Percentiles rank a stretch among this genome's conserved stretches.
These are phyloP conservation scores for Coemansia sp. DNA, from an alignment of 192 early-diverging fungal genomes.

Conservation along the genomic window DNA sequence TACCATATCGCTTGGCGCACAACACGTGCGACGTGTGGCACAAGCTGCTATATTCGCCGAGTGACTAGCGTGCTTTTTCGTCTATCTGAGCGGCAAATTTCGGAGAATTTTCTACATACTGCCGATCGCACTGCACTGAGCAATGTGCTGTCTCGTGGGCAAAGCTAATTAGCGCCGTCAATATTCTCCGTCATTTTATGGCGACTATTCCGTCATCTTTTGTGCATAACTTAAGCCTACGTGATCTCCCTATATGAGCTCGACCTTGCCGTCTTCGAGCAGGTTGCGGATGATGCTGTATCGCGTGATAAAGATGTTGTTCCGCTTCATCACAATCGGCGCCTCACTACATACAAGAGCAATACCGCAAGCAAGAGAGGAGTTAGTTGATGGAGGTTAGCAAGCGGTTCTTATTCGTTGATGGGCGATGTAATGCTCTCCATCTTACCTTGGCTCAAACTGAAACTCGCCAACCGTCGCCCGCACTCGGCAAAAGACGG, in stretches of 20 bases:
- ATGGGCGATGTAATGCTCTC: too few relatives aligned
- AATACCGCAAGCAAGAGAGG: too few relatives aligned
- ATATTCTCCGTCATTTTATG: slow-evolving; percentile 10
- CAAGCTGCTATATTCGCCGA: neutral
- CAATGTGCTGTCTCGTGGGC: neutral
- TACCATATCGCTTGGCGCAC: neutral
- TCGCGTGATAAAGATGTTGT: slow-evolving; percentile 53
- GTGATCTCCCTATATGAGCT: too few relatives aligned
- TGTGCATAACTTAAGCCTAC: too few relatives aligned
- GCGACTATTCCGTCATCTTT: neutral
- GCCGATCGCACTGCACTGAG: too few relatives aligned
- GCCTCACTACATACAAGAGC: slow-evolving; percentile 36
- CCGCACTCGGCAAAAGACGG: slow-evolving; percentile 53
- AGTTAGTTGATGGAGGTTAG: too few relatives aligned
- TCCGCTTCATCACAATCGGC: slow-evolving; percentile 50
- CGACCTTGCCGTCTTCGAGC: slow-evolving; percentile 48
- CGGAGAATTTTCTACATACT: neutral
- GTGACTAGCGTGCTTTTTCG: neutral
- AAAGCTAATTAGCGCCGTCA: neutral
- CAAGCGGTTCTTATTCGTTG: too few relatives aligned
- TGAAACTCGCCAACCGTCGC: slow-evolving; percentile 50
- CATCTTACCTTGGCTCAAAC: slow-evolving; percentile 44
- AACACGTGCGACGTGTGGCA: neutral
- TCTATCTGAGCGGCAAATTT: neutral
- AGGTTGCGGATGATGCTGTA: slow-evolving; percentile 53